Conservation (phyloP, 768 basidiomycete genomes). For the Ramaria sp. region DNA sequence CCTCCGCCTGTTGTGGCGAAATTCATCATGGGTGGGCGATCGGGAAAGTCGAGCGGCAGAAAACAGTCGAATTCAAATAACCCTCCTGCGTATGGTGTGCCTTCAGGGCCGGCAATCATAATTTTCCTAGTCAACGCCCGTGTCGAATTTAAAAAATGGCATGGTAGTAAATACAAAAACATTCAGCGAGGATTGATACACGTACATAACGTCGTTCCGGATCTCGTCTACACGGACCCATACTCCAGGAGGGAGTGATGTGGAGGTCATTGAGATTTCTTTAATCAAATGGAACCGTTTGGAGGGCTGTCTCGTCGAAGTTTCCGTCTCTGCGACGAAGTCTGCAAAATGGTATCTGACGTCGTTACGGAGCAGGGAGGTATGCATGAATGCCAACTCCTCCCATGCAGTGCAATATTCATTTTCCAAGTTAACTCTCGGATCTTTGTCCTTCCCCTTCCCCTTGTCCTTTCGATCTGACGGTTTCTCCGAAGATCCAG, state of each 20-base stretch:
- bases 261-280: slow-evolving; percentile 46
- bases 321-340: slow-evolving; percentile 23
- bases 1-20: slow-evolving; percentile 44
- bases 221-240: slow-evolving; percentile 49
- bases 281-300: slow-evolving; percentile 41
- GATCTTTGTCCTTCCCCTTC: slow-evolving; percentile 25
- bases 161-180: no score
- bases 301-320: slow-evolving; percentile 32
- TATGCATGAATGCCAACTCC: slow-evolving; percentile 35
- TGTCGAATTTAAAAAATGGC: no score
- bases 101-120: slow-evolving; percentile 53
- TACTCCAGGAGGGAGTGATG: slow-evolving; percentile 42
- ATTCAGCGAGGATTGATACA: no score
- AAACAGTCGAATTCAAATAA: slow-evolving; percentile 57
- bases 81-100: slow-evolving; percentile 57
- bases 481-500: no score
- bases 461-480: neutral
- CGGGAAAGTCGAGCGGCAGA: slow-evolving; percentile 40
- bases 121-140: no score
- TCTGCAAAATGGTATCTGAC: slow-evolving; percentile 24
- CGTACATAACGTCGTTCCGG: slow-evolving; percentile 45
- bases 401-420: slow-evolving; percentile 35
- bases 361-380: slow-evolving; percentile 20
- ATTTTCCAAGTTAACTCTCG: slow-evolving; percentile 25
- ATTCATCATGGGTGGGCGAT: slow-evolving; percentile 35